These are phyloP conservation scores for Eucalyptus cladocalyx DNA, from an alignment of 345 rosid genomes.

Conservation along the genomic window DNA sequence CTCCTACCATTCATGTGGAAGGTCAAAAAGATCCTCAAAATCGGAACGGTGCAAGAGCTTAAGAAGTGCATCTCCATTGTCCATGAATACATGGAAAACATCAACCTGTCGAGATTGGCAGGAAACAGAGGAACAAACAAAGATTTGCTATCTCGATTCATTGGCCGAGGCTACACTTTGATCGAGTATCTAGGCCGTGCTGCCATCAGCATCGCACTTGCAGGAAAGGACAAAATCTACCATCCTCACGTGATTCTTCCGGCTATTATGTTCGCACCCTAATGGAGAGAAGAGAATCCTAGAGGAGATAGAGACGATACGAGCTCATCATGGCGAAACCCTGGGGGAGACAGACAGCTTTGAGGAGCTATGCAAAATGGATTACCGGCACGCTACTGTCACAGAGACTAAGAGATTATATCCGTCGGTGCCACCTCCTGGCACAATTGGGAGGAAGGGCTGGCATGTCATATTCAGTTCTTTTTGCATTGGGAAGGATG, in stretches of 20 bases:
- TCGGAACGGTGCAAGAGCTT: no score
- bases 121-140: no score
- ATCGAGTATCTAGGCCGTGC: background rate
- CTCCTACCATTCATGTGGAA: background rate
- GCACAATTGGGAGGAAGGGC: constrained; percentile 7
- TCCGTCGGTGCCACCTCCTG: constrained; percentile 35
- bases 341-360: background rate
- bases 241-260: no score
- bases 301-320: constrained; percentile 4
- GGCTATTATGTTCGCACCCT: background rate
- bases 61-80: no score
- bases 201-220: no score
- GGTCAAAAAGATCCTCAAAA: background rate
- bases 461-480: constrained; percentile 2
- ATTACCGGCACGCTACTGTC: constrained; percentile 23
- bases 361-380: constrained; percentile 17
- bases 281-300: background rate
- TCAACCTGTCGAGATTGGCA: no score
- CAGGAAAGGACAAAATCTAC: no score
- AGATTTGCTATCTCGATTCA: background rate
- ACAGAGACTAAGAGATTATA: constrained; percentile 34
- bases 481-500: constrained; percentile 26
- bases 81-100: no score
- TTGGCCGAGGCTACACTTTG: background rate
- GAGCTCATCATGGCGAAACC: background rate